Evolutionary conservation across 768 basidiomycete species (phyloP), one percentile per base, ranked within the genome.

Genomic region (Sporobolomyces pararoseus): DNA sequence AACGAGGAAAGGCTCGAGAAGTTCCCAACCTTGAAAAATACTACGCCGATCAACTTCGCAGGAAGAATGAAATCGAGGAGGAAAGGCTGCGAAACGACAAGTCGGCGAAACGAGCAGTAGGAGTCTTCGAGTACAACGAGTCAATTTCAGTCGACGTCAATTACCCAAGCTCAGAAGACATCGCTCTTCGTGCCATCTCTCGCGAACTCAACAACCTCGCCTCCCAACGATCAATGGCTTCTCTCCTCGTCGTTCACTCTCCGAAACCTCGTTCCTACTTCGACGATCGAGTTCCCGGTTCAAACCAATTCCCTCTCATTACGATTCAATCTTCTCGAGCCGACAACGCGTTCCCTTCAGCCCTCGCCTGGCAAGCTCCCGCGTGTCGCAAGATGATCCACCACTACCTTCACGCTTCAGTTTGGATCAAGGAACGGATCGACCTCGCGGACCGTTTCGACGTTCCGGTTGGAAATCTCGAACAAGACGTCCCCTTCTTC

Each of bases 401-500:
- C 29, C 88, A 92, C 42, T 98, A 92, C 77, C 82, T 98, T 27
- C 82, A 83, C 42, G 79, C 91, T 47, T 89, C 91, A 0, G 73
- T 81, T 4, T 95, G 91, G 90, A 79, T 98, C 49, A 87, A 90
- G 75, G 84, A 88, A 29, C 84, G 88, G 73, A 83, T 90, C 4
- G 84, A 88, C 7, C 84, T 93, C 44, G 89, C 95, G 0, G 85
- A 89, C 72, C 94, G 96, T 76, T 94, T 91, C 77, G 91, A 98
- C 78, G 84, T 97, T 7, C 95, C 96, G 0, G 59, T 77, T 34
- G 1, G 95, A 23, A 92, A 99, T 77, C 84, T 97, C 46, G 91
- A 93, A 49, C 87, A 89, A 6, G 96, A 99, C 76, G 87, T 90
- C 51, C 88, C 91, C 1, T 82, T 97, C n/a, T 83, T 88, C 75